Conservation (phyloP, 192 early-diverging fungal species). For the Cladochytrium replicatum region DNA sequence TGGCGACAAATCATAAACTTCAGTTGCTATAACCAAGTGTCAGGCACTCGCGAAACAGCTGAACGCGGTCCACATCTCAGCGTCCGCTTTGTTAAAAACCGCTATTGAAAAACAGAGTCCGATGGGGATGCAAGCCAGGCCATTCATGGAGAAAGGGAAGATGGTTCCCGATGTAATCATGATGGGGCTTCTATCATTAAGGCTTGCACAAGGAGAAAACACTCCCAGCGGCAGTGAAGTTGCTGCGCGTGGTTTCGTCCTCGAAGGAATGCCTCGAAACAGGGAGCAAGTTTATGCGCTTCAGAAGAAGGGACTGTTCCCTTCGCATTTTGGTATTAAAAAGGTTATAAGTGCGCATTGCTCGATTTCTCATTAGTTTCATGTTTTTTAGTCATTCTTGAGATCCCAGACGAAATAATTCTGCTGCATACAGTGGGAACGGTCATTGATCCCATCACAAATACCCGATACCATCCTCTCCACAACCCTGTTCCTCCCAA, state of each 20-base stretch:
- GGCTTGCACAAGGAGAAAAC: slow-evolving; percentile 37
- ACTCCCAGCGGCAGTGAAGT: too few species aligned
- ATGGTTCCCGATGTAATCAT: slow-evolving; percentile 46
- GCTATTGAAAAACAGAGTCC: slow-evolving; percentile 38
- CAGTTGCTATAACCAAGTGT: slow-evolving; percentile 10
- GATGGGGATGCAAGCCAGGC: slow-evolving; percentile 33
- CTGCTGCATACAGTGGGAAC: slow-evolving; percentile 12
- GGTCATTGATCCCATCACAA: slow-evolving; percentile 37
- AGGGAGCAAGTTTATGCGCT: slow-evolving; percentile 38
- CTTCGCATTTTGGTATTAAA: slow-evolving; percentile 27
- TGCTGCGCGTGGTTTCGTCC: slow-evolving; percentile 23
- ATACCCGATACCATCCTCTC: slow-evolving; percentile 22
- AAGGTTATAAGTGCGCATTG: slow-evolving; percentile 4
- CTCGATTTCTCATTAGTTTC: not conserved
- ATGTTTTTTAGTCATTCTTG: slow-evolving; percentile 17
- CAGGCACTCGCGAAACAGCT: slow-evolving; percentile 23
- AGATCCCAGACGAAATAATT: slow-evolving; percentile 29
- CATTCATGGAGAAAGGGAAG: slow-evolving; percentile 37
- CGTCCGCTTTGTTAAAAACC: slow-evolving; percentile 19
- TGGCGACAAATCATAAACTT: not conserved
- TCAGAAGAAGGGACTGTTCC: slow-evolving; percentile 24
- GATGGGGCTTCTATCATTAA: slow-evolving; percentile 27
- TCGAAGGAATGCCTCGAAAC: slow-evolving; percentile 43
- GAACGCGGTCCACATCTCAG: slow-evolving; percentile 31
- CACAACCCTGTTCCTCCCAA: slow-evolving; percentile 26